Percentiles rank a stretch among this genome's conserved stretches.
Evolutionary conservation across 2,329 filamentous ascomycete species (phyloP).

Genomic region (Fusarium denticulatum): DNA sequence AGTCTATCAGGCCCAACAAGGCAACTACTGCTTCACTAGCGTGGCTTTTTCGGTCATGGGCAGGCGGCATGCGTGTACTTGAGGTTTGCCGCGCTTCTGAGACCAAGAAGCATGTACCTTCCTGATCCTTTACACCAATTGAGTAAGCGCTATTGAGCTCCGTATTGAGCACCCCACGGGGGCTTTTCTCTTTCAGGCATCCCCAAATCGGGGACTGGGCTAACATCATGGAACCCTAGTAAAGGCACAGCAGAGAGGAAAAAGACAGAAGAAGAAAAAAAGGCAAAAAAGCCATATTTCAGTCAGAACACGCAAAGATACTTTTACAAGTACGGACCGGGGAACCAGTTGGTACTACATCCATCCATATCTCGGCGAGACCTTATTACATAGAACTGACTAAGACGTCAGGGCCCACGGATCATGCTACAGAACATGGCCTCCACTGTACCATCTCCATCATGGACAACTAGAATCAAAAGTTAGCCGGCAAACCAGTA

Average conservation of each 20-base stretch:
- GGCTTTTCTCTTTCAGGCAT: slow-evolving; percentile 20
- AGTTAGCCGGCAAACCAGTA: not conserved
- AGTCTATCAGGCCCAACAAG: slow-evolving; percentile 34
- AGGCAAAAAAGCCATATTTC: not conserved
- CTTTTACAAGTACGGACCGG: not conserved
- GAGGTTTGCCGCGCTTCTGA: not conserved
- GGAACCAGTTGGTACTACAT: not conserved
- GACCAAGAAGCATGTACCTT: not conserved
- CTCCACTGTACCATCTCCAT: slow-evolving; percentile 14
- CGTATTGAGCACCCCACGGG: slow-evolving; percentile 12
- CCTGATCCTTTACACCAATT: not conserved
- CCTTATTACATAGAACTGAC: slow-evolving; percentile 28
- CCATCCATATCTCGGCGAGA: slow-evolving; percentile 21
- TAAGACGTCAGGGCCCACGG: slow-evolving; percentile 25
- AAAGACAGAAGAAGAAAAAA: too few species aligned
- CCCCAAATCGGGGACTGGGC: not conserved
- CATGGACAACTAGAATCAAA: not conserved
- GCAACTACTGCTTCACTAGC: slow-evolving; percentile 21
- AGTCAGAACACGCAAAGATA: not conserved
- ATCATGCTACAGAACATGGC: slow-evolving; percentile 21
- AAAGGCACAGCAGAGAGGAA: not conserved
- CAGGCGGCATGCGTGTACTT: not conserved
- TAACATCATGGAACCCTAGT: not conserved
- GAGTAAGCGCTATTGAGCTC: slow-evolving; percentile 1
- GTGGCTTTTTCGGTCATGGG: slow-evolving; percentile 15